Evolutionary conservation across 257 asterid species (phyloP).

Genomic region (Salvia rosmarinus): DNA sequence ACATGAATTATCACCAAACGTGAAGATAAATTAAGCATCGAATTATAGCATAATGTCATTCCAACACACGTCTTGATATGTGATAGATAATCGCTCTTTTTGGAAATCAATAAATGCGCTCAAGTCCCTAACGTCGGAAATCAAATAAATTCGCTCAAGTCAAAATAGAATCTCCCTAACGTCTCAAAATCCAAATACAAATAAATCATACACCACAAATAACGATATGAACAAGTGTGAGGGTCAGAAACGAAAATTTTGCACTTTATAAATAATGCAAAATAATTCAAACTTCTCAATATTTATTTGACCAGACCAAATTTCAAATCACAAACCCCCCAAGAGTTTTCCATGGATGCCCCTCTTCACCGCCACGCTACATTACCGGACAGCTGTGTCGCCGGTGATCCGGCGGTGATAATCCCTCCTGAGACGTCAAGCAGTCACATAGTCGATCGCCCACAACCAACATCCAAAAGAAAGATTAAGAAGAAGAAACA

Average conservation of each 20-base stretch:
- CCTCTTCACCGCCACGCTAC: slow-evolving; percentile 40
- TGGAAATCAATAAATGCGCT: not conserved
- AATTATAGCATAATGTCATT: too few species aligned
- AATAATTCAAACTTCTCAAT: not conserved
- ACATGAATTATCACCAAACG: too few species aligned
- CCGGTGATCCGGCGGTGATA: slow-evolving; percentile 36
- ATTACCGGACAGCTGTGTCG: slow-evolving; percentile 31
- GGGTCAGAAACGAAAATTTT: slow-evolving; percentile 12
- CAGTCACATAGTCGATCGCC: slow-evolving; percentile 28
- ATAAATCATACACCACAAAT: not conserved
- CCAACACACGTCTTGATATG: not conserved
- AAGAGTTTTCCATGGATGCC: slow-evolving; percentile 46
- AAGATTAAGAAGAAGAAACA: slow-evolving; percentile 49
- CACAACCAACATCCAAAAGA: slow-evolving; percentile 18
- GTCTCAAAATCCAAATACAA: slow-evolving; percentile 6
- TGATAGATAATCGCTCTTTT: not conserved
- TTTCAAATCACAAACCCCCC: slow-evolving; percentile 25
- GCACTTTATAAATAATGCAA: not conserved
- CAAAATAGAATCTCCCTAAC: not conserved
- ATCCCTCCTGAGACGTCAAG: slow-evolving; percentile 37
- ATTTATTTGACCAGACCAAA: not conserved
- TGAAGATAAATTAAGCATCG: too few species aligned
- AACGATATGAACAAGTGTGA: not conserved
- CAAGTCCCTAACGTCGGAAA: too few species aligned
- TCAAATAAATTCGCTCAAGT: not conserved